phyloP scores from a whole-genome alignment of 73 alveolate species.

The Paramecium tetraurelia region DNA sequence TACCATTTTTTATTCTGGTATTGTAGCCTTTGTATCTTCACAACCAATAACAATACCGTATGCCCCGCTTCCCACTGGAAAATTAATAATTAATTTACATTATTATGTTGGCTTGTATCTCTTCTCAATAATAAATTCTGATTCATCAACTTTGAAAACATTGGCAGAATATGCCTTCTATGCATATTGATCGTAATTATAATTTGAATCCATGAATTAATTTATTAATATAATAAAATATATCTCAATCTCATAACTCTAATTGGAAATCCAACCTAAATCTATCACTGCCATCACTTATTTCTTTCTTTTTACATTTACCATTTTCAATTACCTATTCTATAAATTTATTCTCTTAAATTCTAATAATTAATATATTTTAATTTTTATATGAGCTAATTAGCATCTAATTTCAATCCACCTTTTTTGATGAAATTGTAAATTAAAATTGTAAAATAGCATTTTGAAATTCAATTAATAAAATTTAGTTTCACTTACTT shows the following conservation, averaged over 20 bases:
- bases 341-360: neutral
- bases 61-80: constrained; percentile 66
- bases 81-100: constrained; percentile 42
- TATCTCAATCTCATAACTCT: neutral
- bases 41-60: constrained; percentile 67
- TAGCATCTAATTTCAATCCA: neutral
- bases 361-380: neutral
- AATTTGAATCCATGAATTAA: neutral
- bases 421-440: neutral
- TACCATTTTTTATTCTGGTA: constrained; percentile 59
- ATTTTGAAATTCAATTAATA: neutral
- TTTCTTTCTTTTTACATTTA: neutral
- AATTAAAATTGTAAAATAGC: too few relatives aligned
- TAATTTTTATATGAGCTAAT: neutral
- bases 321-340: neutral
- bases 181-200: constrained; percentile 46
- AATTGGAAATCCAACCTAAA: neutral
- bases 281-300: neutral
- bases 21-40: constrained; percentile 49
- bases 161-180: constrained; percentile 34
- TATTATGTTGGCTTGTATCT: constrained; percentile 56
- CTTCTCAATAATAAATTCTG: constrained; percentile 44
- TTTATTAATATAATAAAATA: neutral
- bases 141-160: constrained; percentile 46
- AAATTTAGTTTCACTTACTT: neutral